Percentiles rank a stretch among this genome's conserved stretches.
phyloP scores from a whole-genome alignment of 164 flowering plant species.

The Piper longum region DNA sequence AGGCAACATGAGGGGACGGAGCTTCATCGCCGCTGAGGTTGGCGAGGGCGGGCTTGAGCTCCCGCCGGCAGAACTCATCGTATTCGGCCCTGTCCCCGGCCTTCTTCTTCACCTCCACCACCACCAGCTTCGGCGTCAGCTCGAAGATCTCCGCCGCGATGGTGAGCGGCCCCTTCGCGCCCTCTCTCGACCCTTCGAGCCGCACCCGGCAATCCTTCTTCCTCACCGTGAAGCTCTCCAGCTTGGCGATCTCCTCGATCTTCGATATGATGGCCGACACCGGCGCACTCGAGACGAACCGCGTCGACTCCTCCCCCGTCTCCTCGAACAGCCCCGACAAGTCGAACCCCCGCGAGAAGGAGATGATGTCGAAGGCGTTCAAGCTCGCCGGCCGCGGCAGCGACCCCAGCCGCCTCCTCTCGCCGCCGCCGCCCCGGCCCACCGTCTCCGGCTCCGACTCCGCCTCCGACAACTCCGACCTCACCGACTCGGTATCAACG shows the following conservation, averaged over 20 bases:
- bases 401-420: neutral
- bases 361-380: conserved; percentile 19
- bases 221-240: conserved; percentile 73
- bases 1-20: conserved; percentile 19
- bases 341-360: conserved; percentile 18
- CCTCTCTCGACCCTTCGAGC: conserved; percentile 62
- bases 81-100: conserved; percentile 68
- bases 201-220: conserved; percentile 69
- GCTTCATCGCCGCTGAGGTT: conserved; percentile 19
- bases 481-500: conserved; percentile 2
- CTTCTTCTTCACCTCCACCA: conserved; percentile 84
- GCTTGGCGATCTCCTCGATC: conserved; percentile 74
- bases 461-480: conserved; percentile 1
- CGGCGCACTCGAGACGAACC: conserved; percentile 63
- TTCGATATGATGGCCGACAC: conserved; percentile 58
- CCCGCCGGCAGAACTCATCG: conserved; percentile 53
- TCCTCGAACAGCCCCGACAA: conserved; percentile 19
- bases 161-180: conserved; percentile 64
- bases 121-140: conserved; percentile 60
- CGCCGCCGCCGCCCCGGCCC: neutral
- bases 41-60: conserved; percentile 56
- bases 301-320: conserved; percentile 32
- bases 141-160: conserved; percentile 85
- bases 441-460: conserved; percentile 9
- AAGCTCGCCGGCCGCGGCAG: conserved; percentile 19